phyloP scores from a whole-genome alignment of 768 basidiomycete species.

The Phylloporus sp. region DNA sequence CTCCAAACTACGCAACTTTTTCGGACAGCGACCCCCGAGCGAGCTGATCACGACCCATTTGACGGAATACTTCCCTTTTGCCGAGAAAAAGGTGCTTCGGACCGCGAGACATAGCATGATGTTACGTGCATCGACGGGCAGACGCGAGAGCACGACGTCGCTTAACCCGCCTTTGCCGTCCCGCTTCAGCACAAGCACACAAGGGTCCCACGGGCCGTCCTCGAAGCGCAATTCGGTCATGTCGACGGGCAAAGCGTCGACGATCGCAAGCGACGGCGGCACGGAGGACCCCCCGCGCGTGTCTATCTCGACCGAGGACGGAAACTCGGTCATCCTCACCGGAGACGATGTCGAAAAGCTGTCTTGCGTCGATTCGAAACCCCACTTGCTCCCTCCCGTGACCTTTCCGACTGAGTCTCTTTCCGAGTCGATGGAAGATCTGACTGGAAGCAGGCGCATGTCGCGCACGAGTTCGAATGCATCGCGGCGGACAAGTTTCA shows the following conservation, averaged over 20 bases:
- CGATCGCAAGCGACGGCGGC: conserved; percentile 16
- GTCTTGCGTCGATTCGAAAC: conserved; percentile 31
- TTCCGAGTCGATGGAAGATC: conserved; percentile 68
- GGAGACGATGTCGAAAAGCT: conserved; percentile 40
- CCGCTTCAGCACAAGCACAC: conserved; percentile 33
- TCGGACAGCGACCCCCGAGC: conserved; percentile 95
- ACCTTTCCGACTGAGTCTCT: conserved; percentile 74
- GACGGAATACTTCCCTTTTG: conserved; percentile 91
- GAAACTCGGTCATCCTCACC: conserved; percentile 57
- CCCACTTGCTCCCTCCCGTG: conserved; percentile 71
- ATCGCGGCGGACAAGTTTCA: conserved; percentile 69
- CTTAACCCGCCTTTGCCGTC: conserved; percentile 40
- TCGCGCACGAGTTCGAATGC: conserved; percentile 44
- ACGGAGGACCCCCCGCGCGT: conserved; percentile 60
- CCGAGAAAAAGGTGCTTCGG: conserved; percentile 87
- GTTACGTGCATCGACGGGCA: conserved; percentile 45
- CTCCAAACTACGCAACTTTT: conserved; percentile 88
- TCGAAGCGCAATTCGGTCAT: conserved; percentile 42
- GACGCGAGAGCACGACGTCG: conserved; percentile 43
- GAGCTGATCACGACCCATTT: conserved; percentile 95
- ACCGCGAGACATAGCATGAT: conserved; percentile 90
- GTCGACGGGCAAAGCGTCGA: conserved; percentile 33
- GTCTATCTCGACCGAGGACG: conserved; percentile 72
- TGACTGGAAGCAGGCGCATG: conserved; percentile 35
- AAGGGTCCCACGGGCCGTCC: conserved; percentile 38